A percentile compares a stretch with the other conserved stretches of the same genome.
Evolutionary conservation across 768 basidiomycete genomes (phyloP).

Genomic region (Podaxis sp.): DNA sequence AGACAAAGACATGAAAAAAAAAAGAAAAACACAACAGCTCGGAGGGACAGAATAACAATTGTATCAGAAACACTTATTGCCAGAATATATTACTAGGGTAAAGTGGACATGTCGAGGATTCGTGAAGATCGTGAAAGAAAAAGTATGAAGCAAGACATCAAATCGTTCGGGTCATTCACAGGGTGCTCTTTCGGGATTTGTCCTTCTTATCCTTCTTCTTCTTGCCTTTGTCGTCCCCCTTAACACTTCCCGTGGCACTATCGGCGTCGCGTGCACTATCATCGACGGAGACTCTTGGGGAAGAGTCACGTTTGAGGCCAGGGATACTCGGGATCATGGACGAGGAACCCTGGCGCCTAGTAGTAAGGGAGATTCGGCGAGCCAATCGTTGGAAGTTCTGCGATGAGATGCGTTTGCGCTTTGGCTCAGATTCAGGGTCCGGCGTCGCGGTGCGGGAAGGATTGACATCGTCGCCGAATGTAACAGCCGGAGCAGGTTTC

Average conservation of each 20-base stretch:
- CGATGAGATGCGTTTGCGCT: conserved; percentile 78
- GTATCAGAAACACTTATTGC: conserved; percentile 7
- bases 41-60: conserved; percentile 1
- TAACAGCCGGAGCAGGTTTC: conserved; percentile 44
- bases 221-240: conserved; percentile 54
- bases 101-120: conserved; percentile 12
- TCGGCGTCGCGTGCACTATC: conserved; percentile 47
- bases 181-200: conserved; percentile 46
- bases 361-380: conserved; percentile 66
- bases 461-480: conserved; percentile 65
- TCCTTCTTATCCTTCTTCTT: conserved; percentile 66
- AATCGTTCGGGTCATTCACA: conserved; percentile 22
- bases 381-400: conserved; percentile 87
- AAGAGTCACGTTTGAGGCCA: conserved; percentile 52
- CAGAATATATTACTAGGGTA: conserved; percentile 17
- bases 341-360: conserved; percentile 55
- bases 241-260: conserved; percentile 56
- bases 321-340: conserved; percentile 42
- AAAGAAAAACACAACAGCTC: not conserved
- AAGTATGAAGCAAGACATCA: conserved; percentile 17
- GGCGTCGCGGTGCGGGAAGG: conserved; percentile 70
- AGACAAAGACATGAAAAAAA: not conserved
- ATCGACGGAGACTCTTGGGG: conserved; percentile 45
- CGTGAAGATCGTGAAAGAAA: conserved; percentile 31
- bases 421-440: conserved; percentile 71